Base-by-base conservation (phyloP, 2,329 filamentous ascomycete species). In the Bipolaris gigantea region DNA sequence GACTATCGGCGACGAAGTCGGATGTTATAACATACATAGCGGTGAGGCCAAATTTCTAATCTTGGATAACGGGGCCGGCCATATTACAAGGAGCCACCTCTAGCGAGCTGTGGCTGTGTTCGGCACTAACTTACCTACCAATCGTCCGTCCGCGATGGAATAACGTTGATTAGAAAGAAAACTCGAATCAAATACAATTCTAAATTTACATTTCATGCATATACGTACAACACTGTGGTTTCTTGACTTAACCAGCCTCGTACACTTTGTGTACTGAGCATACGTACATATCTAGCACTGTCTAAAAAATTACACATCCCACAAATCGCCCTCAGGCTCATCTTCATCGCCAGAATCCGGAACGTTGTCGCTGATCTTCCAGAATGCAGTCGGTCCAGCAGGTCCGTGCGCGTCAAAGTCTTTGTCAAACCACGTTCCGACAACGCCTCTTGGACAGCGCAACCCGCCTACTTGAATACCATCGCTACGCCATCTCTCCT, bases 381-480 rank as follows among this genome's bases (percentile, higher is more conserved):
- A 93, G 65, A 90, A 91, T 0, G 86, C 87, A 1, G 87, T 90
- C 1, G 89, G 89, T 0, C 89, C 89, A 2, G 82, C 87, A 0
- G 89, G 89, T 0, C 89, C 89, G 62, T 87, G 83, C 1, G 77
- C 70, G 57, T 89, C 85, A 62, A 83, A 87, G 69, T 90, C 84
- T 62, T 85, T 87, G 64, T 90, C 88, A 64, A 91, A 92, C 89
- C 89, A 93, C 47, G 85, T 87, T 0, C 89, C 89, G 2, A 91
- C 67, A 0, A 91, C 84, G 1, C 89, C 89, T 7, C 88, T 80
- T 6, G 82, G 84, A 5, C 86, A 87, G 44, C 77, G 75, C 1
- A 85, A 64, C 0, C 89, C 89, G 10, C 89, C 89, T 5, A 92
- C 73, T 71, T 93, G 89, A 5, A 92, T 79, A 8, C 87, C 84